phyloP scores from a whole-genome alignment of 1,284 basidiomycete species.

The Cryptococcus jaspeensis region DNA sequence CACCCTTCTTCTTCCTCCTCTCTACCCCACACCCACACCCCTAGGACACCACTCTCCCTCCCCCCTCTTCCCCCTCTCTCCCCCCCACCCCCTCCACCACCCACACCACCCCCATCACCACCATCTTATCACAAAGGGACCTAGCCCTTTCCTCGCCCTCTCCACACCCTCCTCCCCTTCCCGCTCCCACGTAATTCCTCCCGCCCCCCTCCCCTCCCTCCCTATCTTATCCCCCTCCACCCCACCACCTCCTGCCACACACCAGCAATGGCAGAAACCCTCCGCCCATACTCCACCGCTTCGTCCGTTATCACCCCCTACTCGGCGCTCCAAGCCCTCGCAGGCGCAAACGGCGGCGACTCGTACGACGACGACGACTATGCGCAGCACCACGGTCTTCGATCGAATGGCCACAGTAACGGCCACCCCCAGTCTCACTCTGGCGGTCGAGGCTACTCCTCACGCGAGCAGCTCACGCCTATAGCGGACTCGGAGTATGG shows the following conservation, averaged over 20 bases:
- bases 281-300: conserved; percentile 17
- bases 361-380: neutral
- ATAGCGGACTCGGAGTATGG: neutral
- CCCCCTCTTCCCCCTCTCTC: neutral
- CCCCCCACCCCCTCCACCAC: no score
- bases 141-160: neutral
- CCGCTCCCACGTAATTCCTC: neutral
- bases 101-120: neutral
- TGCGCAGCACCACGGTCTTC: neutral
- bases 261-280: conserved; percentile 13
- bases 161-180: neutral
- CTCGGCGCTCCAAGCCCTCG: conserved; percentile 22
- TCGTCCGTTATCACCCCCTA: conserved; percentile 24
- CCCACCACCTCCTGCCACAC: neutral
- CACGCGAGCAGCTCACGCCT: neutral
- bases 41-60: neutral
- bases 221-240: no score
- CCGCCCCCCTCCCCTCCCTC: neutral
- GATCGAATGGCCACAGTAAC: no score
- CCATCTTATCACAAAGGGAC: neutral
- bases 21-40: neutral
- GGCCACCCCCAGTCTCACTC: no score
- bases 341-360: no score
- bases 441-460: neutral
- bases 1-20: no score